phyloP scores from a whole-genome alignment of 345 rosid genomes.

The Rhodamnia rubescens region DNA sequence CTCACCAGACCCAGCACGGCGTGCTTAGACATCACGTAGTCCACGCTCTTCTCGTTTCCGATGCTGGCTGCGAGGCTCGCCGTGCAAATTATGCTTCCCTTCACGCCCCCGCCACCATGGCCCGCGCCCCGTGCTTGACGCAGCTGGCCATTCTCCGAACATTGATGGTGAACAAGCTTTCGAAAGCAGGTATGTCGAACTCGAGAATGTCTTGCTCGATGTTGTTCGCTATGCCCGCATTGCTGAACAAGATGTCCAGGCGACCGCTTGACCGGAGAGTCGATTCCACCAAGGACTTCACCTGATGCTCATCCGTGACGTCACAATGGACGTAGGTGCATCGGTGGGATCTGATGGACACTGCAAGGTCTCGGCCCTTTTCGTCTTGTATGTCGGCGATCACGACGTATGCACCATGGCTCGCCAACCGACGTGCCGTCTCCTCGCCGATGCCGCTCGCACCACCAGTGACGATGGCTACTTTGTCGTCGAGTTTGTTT shows the following conservation, averaged over 20 bases:
- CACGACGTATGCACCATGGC: conserved; percentile 1
- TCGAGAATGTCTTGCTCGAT: conserved; percentile 10
- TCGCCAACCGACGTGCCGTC: conserved; percentile 1
- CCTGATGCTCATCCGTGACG: conserved; percentile 9
- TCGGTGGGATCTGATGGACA: background rate
- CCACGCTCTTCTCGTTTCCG: background rate
- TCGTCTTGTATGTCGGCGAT: conserved; percentile 10
- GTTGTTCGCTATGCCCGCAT: conserved; percentile 5
- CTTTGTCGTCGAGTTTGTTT: conserved; percentile 7
- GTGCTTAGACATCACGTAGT: conserved; percentile 25
- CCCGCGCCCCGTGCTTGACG: conserved; percentile 17
- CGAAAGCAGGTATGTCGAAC: background rate
- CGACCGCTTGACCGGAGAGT: background rate
- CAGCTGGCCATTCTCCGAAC: background rate
- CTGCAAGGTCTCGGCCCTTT: conserved; percentile 2
- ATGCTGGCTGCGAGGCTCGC: conserved; percentile 2
- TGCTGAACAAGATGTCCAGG: conserved; percentile 24
- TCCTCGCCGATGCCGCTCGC: conserved; percentile 10
- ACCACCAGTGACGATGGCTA: conserved; percentile 18
- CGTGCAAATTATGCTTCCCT: conserved; percentile 33
- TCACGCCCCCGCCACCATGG: conserved; percentile 23
- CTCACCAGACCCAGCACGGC: conserved; percentile 28
- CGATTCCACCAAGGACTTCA: conserved; percentile 7
- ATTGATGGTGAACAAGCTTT: conserved; percentile 7
- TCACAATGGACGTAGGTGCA: conserved; percentile 13